Conservation (phyloP, 805 yeast species). For the Kodamaea hsintzibuensis region DNA sequence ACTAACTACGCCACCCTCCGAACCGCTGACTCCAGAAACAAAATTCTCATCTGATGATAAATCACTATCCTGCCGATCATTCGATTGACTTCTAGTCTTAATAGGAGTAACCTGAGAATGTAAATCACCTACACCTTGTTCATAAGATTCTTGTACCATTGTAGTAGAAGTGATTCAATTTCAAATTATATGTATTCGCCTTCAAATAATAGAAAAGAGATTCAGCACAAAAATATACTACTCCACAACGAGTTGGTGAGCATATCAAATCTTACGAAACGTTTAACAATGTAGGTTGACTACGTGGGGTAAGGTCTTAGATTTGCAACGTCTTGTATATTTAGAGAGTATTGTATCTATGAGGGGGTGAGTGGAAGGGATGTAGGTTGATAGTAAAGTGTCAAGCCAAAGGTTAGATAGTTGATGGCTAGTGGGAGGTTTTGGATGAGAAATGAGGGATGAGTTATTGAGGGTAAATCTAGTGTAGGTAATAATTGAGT, state of each 20-base stretch:
- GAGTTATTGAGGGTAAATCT: too few species aligned
- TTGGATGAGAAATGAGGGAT: too few species aligned
- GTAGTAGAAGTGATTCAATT: neutral
- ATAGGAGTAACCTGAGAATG: neutral
- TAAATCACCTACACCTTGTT: neutral
- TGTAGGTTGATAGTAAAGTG: too few species aligned
- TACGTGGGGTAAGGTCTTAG: neutral
- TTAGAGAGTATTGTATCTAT: neutral
- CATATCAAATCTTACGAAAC: neutral
- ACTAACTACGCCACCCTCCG: constrained; percentile 1
- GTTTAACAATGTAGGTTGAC: neutral
- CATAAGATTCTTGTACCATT: neutral
- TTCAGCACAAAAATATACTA: neutral
- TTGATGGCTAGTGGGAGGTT: too few species aligned
- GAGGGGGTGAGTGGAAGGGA: neutral
- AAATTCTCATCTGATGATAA: neutral
- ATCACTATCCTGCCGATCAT: neutral
- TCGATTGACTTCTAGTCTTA: neutral
- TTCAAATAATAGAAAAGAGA: constrained; percentile 2
- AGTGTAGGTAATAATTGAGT: too few species aligned
- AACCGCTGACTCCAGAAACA: constrained; percentile 1
- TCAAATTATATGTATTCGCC: neutral
- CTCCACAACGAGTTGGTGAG: neutral
- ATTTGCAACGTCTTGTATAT: neutral
- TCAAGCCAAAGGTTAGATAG: too few species aligned